phyloP scores from a whole-genome alignment of 2,329 filamentous ascomycete species.

The Scedosporium apiospermum region DNA sequence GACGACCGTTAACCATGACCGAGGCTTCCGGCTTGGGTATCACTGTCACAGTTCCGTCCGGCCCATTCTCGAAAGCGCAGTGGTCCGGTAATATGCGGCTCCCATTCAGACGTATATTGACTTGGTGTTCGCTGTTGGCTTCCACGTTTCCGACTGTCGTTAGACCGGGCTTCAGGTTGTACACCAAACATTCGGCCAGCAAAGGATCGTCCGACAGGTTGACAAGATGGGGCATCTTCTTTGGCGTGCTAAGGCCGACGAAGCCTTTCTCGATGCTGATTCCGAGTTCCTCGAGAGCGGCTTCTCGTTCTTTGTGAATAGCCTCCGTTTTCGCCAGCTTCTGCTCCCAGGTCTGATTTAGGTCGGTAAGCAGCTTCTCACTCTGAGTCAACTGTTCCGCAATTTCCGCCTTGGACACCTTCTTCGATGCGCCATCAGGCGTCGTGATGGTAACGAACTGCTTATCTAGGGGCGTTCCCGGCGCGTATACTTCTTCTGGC shows the following conservation, averaged over 20 bases:
- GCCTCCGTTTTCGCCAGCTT: slow-evolving; percentile 91
- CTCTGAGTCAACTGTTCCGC: slow-evolving; percentile 92
- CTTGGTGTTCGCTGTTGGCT: slow-evolving; percentile 61
- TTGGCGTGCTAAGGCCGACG: slow-evolving; percentile 87
- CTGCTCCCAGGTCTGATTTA: slow-evolving; percentile 98
- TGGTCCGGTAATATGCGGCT: slow-evolving; percentile 88
- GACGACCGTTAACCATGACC: slow-evolving; percentile 94
- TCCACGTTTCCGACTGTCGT: slow-evolving; percentile 95
- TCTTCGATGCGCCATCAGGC: slow-evolving; percentile 77
- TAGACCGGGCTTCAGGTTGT: slow-evolving; percentile 91
- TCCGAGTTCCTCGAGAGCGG: slow-evolving; percentile 88
- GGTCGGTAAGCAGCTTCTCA: slow-evolving; percentile 88
- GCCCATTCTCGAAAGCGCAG: slow-evolving; percentile 80
- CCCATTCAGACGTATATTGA: slow-evolving; percentile 88
- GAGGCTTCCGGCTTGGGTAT: slow-evolving; percentile 85
- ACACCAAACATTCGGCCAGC: slow-evolving; percentile 90
- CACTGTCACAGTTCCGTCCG: slow-evolving; percentile 86
- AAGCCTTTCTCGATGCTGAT: slow-evolving; percentile 99
- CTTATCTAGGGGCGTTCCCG: slow-evolving; percentile 85
- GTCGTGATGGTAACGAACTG: slow-evolving; percentile 93
- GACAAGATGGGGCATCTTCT: slow-evolving; percentile 98
- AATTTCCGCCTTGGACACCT: slow-evolving; percentile 97
- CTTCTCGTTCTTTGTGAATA: slow-evolving; percentile 94
- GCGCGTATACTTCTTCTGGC: slow-evolving; percentile 77
- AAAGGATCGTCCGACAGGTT: slow-evolving; percentile 93